Percentiles rank a stretch among this genome's conserved stretches.
Evolutionary conservation across 1,139 yeast genomes (phyloP).

Genomic region (Hemisphaericaspora subhashii): DNA sequence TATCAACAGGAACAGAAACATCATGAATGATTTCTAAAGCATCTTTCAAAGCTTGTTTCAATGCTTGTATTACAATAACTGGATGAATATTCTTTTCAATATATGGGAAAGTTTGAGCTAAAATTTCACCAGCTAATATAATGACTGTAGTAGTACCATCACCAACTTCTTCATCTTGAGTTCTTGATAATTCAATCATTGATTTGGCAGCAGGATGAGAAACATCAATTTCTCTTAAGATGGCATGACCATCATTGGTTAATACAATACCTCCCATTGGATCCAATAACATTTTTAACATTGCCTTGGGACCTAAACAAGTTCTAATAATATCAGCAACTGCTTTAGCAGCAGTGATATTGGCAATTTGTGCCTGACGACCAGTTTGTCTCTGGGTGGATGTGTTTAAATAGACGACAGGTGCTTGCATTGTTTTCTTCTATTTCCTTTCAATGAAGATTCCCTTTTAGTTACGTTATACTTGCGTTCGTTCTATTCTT

Average conservation of each 20-base stretch:
- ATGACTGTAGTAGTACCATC: slow-evolving; percentile 98
- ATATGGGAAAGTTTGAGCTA: slow-evolving; percentile 94
- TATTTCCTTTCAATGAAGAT: too few relatives aligned
- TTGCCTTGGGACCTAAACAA: slow-evolving; percentile 98
- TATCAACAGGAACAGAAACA: slow-evolving; percentile 84
- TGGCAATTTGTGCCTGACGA: slow-evolving; percentile 94
- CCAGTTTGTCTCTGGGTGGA: slow-evolving; percentile 94
- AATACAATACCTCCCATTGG: slow-evolving; percentile 99
- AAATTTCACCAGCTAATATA: slow-evolving; percentile 91
- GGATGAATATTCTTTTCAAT: slow-evolving; percentile 96
- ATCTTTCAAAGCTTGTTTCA: slow-evolving; percentile 87
- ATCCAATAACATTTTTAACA: slow-evolving; percentile 96
- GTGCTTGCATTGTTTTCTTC: slow-evolving; percentile 45
- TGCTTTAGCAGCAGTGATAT: slow-evolving; percentile 98
- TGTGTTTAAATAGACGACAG: slow-evolving; percentile 62
- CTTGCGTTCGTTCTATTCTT: not conserved
- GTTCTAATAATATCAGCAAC: slow-evolving; percentile 97
- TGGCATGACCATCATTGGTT: slow-evolving; percentile 98
- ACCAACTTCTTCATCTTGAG: slow-evolving; percentile 99
- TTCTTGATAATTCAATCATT: slow-evolving; percentile 94
- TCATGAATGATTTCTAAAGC: slow-evolving; percentile 86
- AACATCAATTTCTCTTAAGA: slow-evolving; percentile 83
- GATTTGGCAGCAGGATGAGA: slow-evolving; percentile 98
- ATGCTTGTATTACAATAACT: slow-evolving; percentile 90
- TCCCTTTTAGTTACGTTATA: too few relatives aligned